Conservation (phyloP, 331 rosid species). For the Quercus lobata region DNA sequence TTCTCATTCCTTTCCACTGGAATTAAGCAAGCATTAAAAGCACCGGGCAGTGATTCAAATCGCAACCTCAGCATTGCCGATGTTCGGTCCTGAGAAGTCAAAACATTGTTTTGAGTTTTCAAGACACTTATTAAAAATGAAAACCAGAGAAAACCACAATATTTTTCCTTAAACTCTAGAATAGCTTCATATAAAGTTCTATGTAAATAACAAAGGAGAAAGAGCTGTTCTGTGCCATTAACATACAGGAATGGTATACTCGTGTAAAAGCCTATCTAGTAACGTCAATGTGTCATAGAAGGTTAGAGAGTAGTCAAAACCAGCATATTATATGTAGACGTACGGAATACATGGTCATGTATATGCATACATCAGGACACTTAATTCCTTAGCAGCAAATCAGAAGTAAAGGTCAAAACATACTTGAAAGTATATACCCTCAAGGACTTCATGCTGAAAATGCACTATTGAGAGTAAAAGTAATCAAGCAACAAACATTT, state of each 20-base stretch:
- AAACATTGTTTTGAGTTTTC: conserved; percentile 14
- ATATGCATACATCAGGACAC: not conserved
- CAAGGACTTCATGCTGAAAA: not conserved
- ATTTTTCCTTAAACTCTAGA: not conserved
- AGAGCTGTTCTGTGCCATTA: conserved; percentile 7
- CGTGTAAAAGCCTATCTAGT: not conserved
- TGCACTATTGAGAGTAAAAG: not conserved
- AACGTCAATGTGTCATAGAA: not conserved
- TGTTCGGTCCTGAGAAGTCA: conserved; percentile 68
- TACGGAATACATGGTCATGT: not conserved
- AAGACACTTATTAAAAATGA: conserved; percentile 4
- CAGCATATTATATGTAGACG: not conserved
- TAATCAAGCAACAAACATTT: not conserved
- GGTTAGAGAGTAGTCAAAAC: not conserved
- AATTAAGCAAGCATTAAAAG: conserved; percentile 73
- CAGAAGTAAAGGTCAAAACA: not conserved
- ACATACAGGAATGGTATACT: conserved; percentile 5
- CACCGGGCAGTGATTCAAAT: conserved; percentile 78
- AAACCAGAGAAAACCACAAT: not conserved
- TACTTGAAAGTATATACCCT: not conserved
- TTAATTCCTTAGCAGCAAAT: not conserved
- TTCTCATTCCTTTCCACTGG: conserved; percentile 51
- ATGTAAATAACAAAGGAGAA: conserved; percentile 3
- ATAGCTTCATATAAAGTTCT: not conserved
- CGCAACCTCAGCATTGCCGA: conserved; percentile 79